Evolutionary conservation across 176 grass and related monocot species (phyloP).

Genomic region (Oryza meridionalis): DNA sequence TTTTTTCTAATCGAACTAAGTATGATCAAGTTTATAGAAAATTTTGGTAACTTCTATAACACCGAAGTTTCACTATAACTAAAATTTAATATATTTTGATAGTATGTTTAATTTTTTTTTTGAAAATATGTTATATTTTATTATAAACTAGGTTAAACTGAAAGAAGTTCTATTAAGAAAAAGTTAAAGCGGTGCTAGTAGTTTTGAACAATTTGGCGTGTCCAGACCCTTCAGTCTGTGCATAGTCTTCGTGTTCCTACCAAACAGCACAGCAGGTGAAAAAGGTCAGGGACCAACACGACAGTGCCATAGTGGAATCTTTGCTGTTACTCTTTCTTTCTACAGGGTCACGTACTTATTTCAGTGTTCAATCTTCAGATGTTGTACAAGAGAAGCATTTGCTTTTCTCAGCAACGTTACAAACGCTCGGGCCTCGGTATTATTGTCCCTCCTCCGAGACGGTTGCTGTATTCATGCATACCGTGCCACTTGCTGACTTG

Average conservation of each 20-base stretch:
- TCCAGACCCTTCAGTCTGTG: not conserved
- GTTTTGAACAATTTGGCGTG: not conserved
- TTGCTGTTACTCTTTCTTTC: not conserved
- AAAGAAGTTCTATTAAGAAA: too few species aligned
- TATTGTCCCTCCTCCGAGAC: not conserved
- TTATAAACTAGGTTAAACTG: too few species aligned
- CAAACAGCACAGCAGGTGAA: too few species aligned
- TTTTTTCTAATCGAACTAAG: too few species aligned
- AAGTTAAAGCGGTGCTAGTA: too few species aligned
- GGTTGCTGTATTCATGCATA: not conserved
- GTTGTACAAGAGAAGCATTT: not conserved
- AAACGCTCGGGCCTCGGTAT: not conserved
- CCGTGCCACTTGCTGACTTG: not conserved
- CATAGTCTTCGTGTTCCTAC: not conserved
- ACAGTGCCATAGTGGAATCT: not conserved
- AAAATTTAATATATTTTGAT: too few species aligned
- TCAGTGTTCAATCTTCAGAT: not conserved
- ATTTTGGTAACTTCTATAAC: too few species aligned
- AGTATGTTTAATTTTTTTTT: too few species aligned
- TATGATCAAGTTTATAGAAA: too few species aligned
- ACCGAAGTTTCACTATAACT: too few species aligned
- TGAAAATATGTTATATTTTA: too few species aligned
- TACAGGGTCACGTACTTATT: not conserved
- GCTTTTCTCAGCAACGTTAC: constrained; percentile 7
- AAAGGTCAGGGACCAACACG: not conserved